Conservation (phyloP, 2,329 filamentous ascomycete genomes). For the Albophoma yamanashiensis region DNA sequence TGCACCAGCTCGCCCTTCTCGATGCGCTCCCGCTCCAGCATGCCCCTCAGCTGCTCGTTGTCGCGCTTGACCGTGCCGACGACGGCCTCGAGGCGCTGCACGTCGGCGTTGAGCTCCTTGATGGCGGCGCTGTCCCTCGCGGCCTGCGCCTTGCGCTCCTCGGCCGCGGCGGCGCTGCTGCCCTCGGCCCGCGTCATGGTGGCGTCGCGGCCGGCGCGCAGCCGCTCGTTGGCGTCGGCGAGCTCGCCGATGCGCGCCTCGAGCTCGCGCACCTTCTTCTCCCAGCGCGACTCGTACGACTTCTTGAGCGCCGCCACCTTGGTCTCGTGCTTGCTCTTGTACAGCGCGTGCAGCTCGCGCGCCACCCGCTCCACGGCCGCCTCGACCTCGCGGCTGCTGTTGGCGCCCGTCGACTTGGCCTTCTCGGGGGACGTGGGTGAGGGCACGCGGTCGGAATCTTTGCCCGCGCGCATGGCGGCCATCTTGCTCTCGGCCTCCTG, state of each 20-base stretch:
- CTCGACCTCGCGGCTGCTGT: slow-evolving; percentile 58
- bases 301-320: slow-evolving; percentile 87
- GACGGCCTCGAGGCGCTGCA: slow-evolving; percentile 65
- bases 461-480: slow-evolving; percentile 59
- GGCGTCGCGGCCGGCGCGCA: slow-evolving; percentile 54
- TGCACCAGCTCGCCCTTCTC: slow-evolving; percentile 78
- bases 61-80: slow-evolving; percentile 59
- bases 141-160: slow-evolving; percentile 46
- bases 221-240: slow-evolving; percentile 61
- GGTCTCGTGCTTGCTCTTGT: slow-evolving; percentile 95
- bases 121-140: slow-evolving; percentile 57
- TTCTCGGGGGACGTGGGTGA: slow-evolving; percentile 25
- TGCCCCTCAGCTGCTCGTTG: slow-evolving; percentile 51
- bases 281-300: slow-evolving; percentile 76
- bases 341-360: slow-evolving; percentile 82
- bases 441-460: slow-evolving; percentile 25
- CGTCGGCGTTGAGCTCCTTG: slow-evolving; percentile 59
- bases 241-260: slow-evolving; percentile 62
- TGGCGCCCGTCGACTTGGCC: slow-evolving; percentile 19
- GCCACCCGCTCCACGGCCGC: slow-evolving; percentile 82
- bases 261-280: slow-evolving; percentile 75
- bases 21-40: slow-evolving; percentile 64
- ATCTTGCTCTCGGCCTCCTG: slow-evolving; percentile 68
- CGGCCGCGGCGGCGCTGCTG: slow-evolving; percentile 30
- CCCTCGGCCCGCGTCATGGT: slow-evolving; percentile 47